Evolutionary conservation across 1,284 basidiomycete genomes (phyloP).

Genomic region (Leccinum solheimii): DNA sequence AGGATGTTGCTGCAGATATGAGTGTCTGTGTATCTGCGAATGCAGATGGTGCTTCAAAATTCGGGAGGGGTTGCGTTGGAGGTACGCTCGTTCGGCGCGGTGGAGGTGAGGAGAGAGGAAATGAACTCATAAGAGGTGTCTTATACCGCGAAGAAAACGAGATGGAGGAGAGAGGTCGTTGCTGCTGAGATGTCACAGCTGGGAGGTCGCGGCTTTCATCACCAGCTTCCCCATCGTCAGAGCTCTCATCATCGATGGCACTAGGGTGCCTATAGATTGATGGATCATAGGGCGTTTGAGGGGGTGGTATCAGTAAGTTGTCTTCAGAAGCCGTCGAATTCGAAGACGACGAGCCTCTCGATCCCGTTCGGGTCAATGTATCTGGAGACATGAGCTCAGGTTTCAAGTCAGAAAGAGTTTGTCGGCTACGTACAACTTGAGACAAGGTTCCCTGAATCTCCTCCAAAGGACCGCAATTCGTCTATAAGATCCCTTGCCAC

Average conservation of each 20-base stretch:
- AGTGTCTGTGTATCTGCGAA: conserved; percentile 55
- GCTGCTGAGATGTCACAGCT: conserved; percentile 40
- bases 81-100: conserved; percentile 38
- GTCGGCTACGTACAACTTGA: conserved; percentile 59
- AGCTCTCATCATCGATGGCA: conserved; percentile 19
- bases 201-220: conserved; percentile 52
- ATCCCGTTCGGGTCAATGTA: conserved; percentile 31
- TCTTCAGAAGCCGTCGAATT: conserved; percentile 56
- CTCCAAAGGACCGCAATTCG: conserved; percentile 82
- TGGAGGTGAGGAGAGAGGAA: conserved; percentile 54
- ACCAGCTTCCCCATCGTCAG: conserved; percentile 43
- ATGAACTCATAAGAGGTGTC: conserved; percentile 68
- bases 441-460: conserved; percentile 67
- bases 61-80: conserved; percentile 64
- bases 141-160: conserved; percentile 69
- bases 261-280: conserved; percentile 3
- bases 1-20: conserved; percentile 38
- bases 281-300: conserved; percentile 15
- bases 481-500: conserved; percentile 73
- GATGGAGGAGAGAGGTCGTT: conserved; percentile 64
- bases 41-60: conserved; percentile 69
- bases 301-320: conserved; percentile 31
- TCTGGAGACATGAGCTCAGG: conserved; percentile 18
- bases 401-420: neutral
- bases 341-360: conserved; percentile 60